phyloP scores from a whole-genome alignment of 2,329 filamentous ascomycete species.

The Fusarium proliferatum region DNA sequence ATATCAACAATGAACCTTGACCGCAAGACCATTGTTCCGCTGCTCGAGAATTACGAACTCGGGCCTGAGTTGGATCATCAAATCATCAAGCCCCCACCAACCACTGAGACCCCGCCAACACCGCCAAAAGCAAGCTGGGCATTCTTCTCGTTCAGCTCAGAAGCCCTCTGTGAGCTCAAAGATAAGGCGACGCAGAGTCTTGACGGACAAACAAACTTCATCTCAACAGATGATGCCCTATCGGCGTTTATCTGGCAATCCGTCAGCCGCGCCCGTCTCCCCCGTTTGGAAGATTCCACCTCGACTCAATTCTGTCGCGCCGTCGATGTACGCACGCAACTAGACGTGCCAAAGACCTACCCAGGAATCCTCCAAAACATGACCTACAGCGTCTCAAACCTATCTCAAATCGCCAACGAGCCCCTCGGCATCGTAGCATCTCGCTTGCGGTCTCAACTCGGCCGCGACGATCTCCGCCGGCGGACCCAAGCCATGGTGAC shows the following conservation, averaged over 20 bases:
- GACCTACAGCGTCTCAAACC: slow-evolving; percentile 51
- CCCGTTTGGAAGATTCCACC: slow-evolving; percentile 44
- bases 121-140: slow-evolving; percentile 53
- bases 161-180: slow-evolving; percentile 57
- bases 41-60: slow-evolving; percentile 53
- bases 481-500: slow-evolving; percentile 57
- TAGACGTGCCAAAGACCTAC: slow-evolving; percentile 57
- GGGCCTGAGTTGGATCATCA: slow-evolving; percentile 52
- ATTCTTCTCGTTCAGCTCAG: slow-evolving; percentile 56
- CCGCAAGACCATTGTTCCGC: slow-evolving; percentile 51
- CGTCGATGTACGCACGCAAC: slow-evolving; percentile 58
- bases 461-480: slow-evolving; percentile 50
- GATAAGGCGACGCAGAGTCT: slow-evolving; percentile 44
- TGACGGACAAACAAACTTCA: slow-evolving; percentile 42
- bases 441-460: slow-evolving; percentile 53
- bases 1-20: slow-evolving; percentile 54
- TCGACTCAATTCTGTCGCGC: slow-evolving; percentile 57
- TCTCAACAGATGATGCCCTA: slow-evolving; percentile 66
- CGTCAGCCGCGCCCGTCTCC: slow-evolving; percentile 54
- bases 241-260: slow-evolving; percentile 63
- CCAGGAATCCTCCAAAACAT: slow-evolving; percentile 61
- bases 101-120: slow-evolving; percentile 16
- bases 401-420: slow-evolving; percentile 45
- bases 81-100: slow-evolving; percentile 43
- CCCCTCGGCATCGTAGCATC: slow-evolving; percentile 52